Evolutionary conservation across 164 flowering plant species (phyloP).

Genomic region (Pachysandra terminalis): DNA sequence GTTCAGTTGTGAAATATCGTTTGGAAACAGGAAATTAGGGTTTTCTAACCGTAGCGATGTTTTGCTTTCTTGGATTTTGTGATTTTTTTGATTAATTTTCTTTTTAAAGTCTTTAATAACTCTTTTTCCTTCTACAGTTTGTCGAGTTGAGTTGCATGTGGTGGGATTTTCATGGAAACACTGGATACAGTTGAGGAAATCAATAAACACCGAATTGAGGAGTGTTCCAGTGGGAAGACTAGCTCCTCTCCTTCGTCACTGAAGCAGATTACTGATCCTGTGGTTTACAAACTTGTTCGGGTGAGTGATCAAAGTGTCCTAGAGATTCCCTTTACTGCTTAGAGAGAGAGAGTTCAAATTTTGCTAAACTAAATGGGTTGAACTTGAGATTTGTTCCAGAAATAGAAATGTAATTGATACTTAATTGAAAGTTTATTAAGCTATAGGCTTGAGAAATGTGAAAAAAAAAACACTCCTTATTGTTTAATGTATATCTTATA

Average conservation of each 20-base stretch:
- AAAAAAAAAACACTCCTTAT: too few species aligned
- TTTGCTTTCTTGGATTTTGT: neutral
- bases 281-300: slow-evolving; percentile 78
- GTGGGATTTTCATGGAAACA: slow-evolving; percentile 63
- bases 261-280: slow-evolving; percentile 48
- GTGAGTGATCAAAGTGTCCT: slow-evolving; percentile 28
- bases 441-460: too few species aligned
- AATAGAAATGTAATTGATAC: neutral
- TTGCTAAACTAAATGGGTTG: neutral
- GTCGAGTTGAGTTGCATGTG: slow-evolving; percentile 29
- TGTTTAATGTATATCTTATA: too few species aligned
- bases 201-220: slow-evolving; percentile 31
- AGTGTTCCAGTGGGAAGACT: slow-evolving; percentile 19
- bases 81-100: neutral
- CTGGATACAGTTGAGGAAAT: slow-evolving; percentile 42
- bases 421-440: too few species aligned
- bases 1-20: neutral
- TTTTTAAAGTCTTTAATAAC: neutral
- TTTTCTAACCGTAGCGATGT: neutral
- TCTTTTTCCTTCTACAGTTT: slow-evolving; percentile 3
- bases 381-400: neutral
- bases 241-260: slow-evolving; percentile 25
- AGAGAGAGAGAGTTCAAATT: neutral
- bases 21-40: slow-evolving; percentile 7
- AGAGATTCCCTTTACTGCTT: too few species aligned